These are phyloP conservation scores for Fusarium pseudograminearum DNA, from an alignment of 2,329 filamentous ascomycete genomes.

Conservation along the genomic window DNA sequence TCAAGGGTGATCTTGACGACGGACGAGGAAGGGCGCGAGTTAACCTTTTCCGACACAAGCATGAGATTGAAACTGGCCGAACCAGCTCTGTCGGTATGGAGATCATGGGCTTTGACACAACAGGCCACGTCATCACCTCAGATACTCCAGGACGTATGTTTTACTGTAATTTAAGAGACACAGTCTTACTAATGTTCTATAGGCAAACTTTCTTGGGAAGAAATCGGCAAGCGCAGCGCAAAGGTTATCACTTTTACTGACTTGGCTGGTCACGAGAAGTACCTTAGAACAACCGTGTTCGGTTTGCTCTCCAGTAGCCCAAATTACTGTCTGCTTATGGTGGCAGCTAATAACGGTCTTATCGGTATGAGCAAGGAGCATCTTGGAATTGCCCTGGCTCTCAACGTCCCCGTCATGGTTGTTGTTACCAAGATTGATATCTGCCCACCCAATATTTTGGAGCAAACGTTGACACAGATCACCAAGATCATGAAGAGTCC, in stretches of 20 bases:
- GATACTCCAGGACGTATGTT: slow-evolving; percentile 82
- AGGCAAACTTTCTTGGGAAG: slow-evolving; percentile 89
- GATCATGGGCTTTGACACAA: slow-evolving; percentile 95
- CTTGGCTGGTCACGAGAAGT: slow-evolving; percentile 93
- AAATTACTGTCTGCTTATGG: slow-evolving; percentile 98
- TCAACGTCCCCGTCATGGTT: slow-evolving; percentile 98
- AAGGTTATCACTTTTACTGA: slow-evolving; percentile 99
- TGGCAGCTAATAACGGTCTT: slow-evolving; percentile 95
- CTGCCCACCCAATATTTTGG: slow-evolving; percentile 92
- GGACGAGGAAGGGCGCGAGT: slow-evolving; percentile 93
- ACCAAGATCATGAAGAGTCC: slow-evolving; percentile 94
- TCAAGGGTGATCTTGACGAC: slow-evolving; percentile 95
- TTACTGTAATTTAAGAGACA: background rate
- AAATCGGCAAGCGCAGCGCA: slow-evolving; percentile 92
- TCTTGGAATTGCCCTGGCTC: slow-evolving; percentile 89
- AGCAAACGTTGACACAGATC: slow-evolving; percentile 92
- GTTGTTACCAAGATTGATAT: slow-evolving; percentile 99
- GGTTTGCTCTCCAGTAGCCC: slow-evolving; percentile 93
- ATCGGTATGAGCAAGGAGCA: slow-evolving; percentile 99
- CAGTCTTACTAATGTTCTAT: slow-evolving; percentile 26
- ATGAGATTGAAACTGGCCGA: slow-evolving; percentile 94
- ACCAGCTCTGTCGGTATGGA: slow-evolving; percentile 99
- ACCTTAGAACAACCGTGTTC: slow-evolving; percentile 95
- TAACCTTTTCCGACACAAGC: slow-evolving; percentile 97
- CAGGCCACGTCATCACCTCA: slow-evolving; percentile 83